Conservation (phyloP, 768 basidiomycete genomes). For the Tylopilus cervinicoccineus region DNA sequence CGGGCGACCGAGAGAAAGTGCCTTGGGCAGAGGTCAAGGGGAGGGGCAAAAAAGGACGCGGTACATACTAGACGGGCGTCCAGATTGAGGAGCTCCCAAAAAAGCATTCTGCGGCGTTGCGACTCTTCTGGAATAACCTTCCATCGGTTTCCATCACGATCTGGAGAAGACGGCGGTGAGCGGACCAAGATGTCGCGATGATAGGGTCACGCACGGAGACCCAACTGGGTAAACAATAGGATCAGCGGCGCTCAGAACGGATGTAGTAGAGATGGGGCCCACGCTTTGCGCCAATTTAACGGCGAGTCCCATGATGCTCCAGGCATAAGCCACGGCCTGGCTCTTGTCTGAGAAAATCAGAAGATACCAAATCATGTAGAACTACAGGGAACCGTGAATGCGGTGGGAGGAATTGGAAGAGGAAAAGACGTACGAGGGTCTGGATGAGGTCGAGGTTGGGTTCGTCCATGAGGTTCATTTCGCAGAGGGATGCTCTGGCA, state of each 20-base stretch:
- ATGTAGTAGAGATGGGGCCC: constrained; percentile 26
- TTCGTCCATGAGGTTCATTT: constrained; percentile 71
- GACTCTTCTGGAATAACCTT: constrained; percentile 71
- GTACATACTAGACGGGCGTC: constrained; percentile 61
- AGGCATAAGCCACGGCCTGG: constrained; percentile 68
- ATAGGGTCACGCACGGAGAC: constrained; percentile 50
- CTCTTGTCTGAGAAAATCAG: constrained; percentile 72
- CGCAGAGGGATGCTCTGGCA: constrained; percentile 63
- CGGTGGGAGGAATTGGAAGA: not conserved
- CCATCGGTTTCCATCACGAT: constrained; percentile 61
- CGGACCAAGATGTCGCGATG: constrained; percentile 9
- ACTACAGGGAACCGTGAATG: constrained; percentile 43
- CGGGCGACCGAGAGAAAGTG: constrained; percentile 66
- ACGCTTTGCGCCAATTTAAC: constrained; percentile 72
- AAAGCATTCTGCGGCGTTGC: constrained; percentile 62
- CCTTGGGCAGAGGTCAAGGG: constrained; percentile 36
- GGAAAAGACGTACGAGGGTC: constrained; percentile 46
- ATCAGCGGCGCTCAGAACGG: constrained; percentile 3
- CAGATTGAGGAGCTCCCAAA: constrained; percentile 72
- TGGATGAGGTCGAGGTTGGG: constrained; percentile 71
- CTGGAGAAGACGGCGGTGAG: constrained; percentile 37
- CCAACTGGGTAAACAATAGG: constrained; percentile 41
- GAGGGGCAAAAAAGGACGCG: constrained; percentile 11
- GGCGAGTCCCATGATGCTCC: constrained; percentile 73
- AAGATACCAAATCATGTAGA: constrained; percentile 75